These are phyloP conservation scores for Scenedesmus sp. DNA, from an alignment of 163 green algal genomes.

Conservation along the genomic window DNA sequence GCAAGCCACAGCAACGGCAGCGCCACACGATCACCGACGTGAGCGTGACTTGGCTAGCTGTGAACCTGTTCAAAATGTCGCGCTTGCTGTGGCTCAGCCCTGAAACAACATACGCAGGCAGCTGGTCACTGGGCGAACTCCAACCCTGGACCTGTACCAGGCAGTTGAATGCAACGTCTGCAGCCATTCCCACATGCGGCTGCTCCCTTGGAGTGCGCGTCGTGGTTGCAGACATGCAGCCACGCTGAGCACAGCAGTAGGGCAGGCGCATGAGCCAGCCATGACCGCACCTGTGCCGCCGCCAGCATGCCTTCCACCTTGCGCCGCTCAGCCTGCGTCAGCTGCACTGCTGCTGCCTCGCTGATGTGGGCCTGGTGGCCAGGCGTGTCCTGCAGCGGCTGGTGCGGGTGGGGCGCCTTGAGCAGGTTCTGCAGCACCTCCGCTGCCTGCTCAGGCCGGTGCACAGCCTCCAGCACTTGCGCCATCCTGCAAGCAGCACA, in stretches of 20 bases:
- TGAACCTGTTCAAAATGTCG: too few species aligned
- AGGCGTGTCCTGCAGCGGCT: neutral
- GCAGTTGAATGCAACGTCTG: too few species aligned
- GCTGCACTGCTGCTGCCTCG: neutral
- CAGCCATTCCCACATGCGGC: too few species aligned
- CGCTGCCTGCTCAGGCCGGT: slow-evolving; percentile 59
- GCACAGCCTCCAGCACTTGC: slow-evolving; percentile 66
- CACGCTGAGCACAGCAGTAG: too few species aligned
- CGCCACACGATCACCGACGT: neutral
- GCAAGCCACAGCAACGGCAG: neutral
- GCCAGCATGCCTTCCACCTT: slow-evolving; percentile 56
- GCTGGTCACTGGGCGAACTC: too few species aligned
- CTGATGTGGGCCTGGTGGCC: neutral
- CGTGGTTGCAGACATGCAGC: too few species aligned
- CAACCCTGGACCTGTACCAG: too few species aligned
- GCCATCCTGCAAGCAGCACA: slow-evolving; percentile 44
- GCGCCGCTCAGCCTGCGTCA: slow-evolving; percentile 28
- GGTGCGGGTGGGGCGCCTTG: neutral
- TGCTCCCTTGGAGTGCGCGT: too few species aligned
- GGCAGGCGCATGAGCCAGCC: neutral
- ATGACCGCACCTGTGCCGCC: slow-evolving; percentile 44
- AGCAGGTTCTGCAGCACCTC: slow-evolving; percentile 63
- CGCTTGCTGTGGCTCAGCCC: too few species aligned
- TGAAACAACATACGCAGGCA: too few species aligned
- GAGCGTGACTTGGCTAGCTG: too few species aligned